Base-by-base conservation (phyloP, 2,329 filamentous ascomycete species). In the Akanthomyces uredinophilus region DNA sequence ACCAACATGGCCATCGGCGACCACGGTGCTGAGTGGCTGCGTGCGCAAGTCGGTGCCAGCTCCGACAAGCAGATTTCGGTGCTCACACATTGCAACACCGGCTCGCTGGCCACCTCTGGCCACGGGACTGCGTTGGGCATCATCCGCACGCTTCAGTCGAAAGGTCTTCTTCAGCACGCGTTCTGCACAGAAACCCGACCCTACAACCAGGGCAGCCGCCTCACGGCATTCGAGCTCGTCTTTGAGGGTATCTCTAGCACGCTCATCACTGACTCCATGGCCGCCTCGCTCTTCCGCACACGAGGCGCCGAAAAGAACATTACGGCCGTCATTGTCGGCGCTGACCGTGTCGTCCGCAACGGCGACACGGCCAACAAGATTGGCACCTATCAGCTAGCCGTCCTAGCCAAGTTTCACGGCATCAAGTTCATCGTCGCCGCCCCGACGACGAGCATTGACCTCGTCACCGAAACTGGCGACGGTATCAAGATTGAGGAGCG, bases 361-460 rank as follows among this genome's bases (percentile, higher is more conserved):
- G 95, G 95, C 35, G 95, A 99, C 77, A 98, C 95, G 0, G 95
- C 95, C 61, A 99, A 99, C 79, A 99, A 99, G 80, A 96, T 99
- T 65, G 95, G 95, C 57, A 99, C 95, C 0, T 98, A 99, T 73
- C 84, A 88, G 60, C 83, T 99, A 4, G 92, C 95, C 4, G 92
- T 98, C n/a, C 82, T 96, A 35, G 95, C 95, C 24, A 87, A 84
- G 66, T 81, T 93, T 70, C 95, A 99, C 70, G 90, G 91, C 20
- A 83, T 98, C 70, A 96, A 94, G 74, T 99, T 99, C 72, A 83
- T 99, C 11, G 93, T 99, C 35, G 95, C 95, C 0, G 95, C 95
- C 0, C 95, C 95, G 0, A 90, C 93, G 7, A 99, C 95, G 2
- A 96, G 92, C 62, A 95, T 99, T 68, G 95, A 99, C 71, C 79